A percentile compares a stretch with the other conserved stretches of the same genome.
Evolutionary conservation across 176 grass and related monocot species (phyloP).

Genomic region (Bolboschoenus planiculmis): DNA sequence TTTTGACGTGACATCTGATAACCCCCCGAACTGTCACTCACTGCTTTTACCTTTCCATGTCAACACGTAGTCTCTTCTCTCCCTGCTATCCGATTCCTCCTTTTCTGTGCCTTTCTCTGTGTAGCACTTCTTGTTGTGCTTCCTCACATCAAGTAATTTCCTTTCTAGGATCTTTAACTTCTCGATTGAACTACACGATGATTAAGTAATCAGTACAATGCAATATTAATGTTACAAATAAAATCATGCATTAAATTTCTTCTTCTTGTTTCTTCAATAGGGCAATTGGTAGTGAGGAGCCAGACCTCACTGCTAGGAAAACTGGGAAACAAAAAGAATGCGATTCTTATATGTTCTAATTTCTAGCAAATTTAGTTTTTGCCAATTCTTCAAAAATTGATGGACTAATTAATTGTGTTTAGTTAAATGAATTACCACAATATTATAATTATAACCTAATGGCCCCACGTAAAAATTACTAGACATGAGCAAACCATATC

Average conservation of each 20-base stretch:
- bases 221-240: no score
- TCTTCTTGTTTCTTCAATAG: no score
- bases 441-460: neutral
- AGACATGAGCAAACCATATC: neutral
- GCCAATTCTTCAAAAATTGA: neutral
- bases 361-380: neutral
- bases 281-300: neutral
- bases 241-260: no score
- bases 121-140: neutral
- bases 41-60: slow-evolving; percentile 7
- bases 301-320: neutral
- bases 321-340: no score
- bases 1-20: slow-evolving; percentile 22
- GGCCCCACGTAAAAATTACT: neutral
- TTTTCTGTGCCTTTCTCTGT: slow-evolving; percentile 5
- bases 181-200: no score
- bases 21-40: slow-evolving; percentile 22
- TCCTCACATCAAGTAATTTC: neutral
- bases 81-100: neutral
- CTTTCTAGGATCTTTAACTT: neutral
- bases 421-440: neutral
- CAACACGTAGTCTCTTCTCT: slow-evolving; percentile 21
- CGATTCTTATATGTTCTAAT: neutral
- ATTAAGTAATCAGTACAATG: no score
- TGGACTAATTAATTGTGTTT: neutral